These are phyloP conservation scores for Talaromyces stipitatus DNA, from an alignment of 495 filamentous ascomycete species.

Conservation along the genomic window DNA sequence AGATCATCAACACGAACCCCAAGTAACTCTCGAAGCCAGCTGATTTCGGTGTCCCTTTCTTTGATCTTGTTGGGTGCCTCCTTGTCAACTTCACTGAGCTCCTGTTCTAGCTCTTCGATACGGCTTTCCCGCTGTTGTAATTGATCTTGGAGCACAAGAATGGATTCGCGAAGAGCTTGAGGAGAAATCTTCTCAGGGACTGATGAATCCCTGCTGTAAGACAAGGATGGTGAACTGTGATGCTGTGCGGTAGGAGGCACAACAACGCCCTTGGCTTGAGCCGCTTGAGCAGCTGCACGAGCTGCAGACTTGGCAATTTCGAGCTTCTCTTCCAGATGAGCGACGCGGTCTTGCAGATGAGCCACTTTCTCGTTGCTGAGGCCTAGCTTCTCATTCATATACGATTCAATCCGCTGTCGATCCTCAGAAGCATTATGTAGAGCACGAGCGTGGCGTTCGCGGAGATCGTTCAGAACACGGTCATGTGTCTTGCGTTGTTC, in stretches of 20 bases:
- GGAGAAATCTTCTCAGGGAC: conserved; percentile 82
- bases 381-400: conserved; percentile 61
- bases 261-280: conserved; percentile 51
- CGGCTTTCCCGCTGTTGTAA: conserved; percentile 84
- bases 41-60: conserved; percentile 87
- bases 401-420: conserved; percentile 58
- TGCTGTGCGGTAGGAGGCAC: conserved; percentile 21
- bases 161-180: conserved; percentile 90
- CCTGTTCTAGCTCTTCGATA: conserved; percentile 79
- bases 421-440: conserved; percentile 65
- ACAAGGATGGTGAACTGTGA: conserved; percentile 36
- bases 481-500: conserved; percentile 66
- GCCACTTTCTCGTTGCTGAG: conserved; percentile 72
- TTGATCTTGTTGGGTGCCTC: conserved; percentile 74
- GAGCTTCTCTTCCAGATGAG: conserved; percentile 80
- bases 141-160: conserved; percentile 92
- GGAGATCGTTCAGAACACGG: conserved; percentile 53
- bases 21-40: conserved; percentile 88
- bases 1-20: conserved; percentile 85
- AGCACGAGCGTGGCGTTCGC: conserved; percentile 64
- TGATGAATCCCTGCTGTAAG: conserved; percentile 37
- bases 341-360: conserved; percentile 72
- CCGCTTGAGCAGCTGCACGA: conserved; percentile 74
- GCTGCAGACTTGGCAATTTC: conserved; percentile 88
- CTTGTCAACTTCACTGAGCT: conserved; percentile 56